Conservation (phyloP, 495 filamentous ascomycete genomes). For the Paragyromitra xinjiangensis region DNA sequence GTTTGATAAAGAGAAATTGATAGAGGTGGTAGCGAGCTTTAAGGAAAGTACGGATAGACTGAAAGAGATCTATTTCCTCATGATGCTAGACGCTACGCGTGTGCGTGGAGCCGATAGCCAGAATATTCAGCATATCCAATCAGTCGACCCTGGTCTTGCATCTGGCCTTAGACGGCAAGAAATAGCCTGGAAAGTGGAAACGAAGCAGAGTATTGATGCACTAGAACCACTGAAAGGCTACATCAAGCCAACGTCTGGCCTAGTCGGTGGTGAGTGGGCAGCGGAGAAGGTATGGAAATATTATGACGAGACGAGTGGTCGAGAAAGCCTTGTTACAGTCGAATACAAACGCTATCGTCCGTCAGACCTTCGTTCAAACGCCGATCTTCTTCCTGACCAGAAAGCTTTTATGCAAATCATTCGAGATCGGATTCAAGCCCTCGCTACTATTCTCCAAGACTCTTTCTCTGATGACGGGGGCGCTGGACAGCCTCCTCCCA, state of each 20-base stretch:
- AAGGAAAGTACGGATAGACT: slow-evolving; percentile 19
- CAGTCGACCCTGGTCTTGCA: slow-evolving; percentile 8
- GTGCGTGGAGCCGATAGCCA: not conserved
- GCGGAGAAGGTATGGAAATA: slow-evolving; percentile 13
- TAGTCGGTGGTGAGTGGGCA: slow-evolving; percentile 7
- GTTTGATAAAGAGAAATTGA: slow-evolving; percentile 24
- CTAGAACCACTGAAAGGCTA: slow-evolving; percentile 10
- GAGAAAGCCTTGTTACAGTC: slow-evolving; percentile 9
- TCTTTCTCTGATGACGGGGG: not conserved
- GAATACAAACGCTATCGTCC: slow-evolving; percentile 32
- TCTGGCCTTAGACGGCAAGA: slow-evolving; percentile 26
- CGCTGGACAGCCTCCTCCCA: not conserved
- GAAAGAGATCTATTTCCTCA: slow-evolving; percentile 29
- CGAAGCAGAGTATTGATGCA: slow-evolving; percentile 12
- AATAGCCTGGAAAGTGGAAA: slow-evolving; percentile 29
- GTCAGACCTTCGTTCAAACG: slow-evolving; percentile 6
- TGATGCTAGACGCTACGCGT: slow-evolving; percentile 22
- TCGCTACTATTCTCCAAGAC: slow-evolving; percentile 27
- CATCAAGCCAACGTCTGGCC: not conserved
- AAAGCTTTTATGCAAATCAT: slow-evolving; percentile 18
- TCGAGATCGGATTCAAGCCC: slow-evolving; percentile 19
- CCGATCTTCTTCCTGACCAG: slow-evolving; percentile 28
- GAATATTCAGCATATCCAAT: slow-evolving; percentile 23
- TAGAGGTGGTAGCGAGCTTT: slow-evolving; percentile 21
- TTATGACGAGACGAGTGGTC: not conserved